A percentile compares a stretch with the other conserved stretches of the same genome.
Evolutionary conservation across 148 eudicot species (phyloP).

Genomic region (Rhododendron ovatum): DNA sequence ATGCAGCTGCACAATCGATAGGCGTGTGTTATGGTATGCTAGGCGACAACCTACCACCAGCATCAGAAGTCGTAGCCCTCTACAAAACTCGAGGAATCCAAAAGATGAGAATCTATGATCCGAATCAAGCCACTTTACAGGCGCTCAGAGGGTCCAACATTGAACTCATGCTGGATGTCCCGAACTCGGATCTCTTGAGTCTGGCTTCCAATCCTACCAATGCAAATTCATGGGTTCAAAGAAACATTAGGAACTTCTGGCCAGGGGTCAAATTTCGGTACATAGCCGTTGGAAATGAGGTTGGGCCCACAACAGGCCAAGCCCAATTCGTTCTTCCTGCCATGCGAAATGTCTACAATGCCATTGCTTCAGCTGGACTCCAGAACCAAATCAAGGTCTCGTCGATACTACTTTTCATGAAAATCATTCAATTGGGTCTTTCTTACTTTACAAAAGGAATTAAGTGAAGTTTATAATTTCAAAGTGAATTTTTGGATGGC

Average conservation of each 20-base stretch:
- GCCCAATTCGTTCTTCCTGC: conserved; percentile 17
- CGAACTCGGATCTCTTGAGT: conserved; percentile 13
- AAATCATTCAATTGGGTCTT: background rate
- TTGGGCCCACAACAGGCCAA: background rate
- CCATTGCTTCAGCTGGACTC: conserved; percentile 21
- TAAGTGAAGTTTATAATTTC: background rate
- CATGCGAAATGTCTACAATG: conserved; percentile 10
- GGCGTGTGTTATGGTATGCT: conserved; percentile 36
- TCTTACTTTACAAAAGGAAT: background rate
- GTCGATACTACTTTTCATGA: background rate
- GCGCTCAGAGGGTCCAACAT: conserved; percentile 43
- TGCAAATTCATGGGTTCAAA: conserved; percentile 33
- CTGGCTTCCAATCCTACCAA: conserved; percentile 19
- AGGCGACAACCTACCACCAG: conserved; percentile 27
- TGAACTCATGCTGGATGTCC: conserved; percentile 32
- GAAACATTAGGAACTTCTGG: conserved; percentile 22
- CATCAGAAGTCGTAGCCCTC: conserved; percentile 27
- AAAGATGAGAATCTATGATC: conserved; percentile 35
- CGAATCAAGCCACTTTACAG: conserved; percentile 16
- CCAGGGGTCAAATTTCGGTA: conserved; percentile 33
- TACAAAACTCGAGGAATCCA: conserved; percentile 21
- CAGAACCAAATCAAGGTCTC: conserved; percentile 23
- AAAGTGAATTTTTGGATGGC: background rate
- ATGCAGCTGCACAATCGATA: conserved; percentile 24
- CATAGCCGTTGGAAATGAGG: conserved; percentile 43